phyloP scores from a whole-genome alignment of 1,139 yeast genomes.

The Pichia norvegensis region DNA sequence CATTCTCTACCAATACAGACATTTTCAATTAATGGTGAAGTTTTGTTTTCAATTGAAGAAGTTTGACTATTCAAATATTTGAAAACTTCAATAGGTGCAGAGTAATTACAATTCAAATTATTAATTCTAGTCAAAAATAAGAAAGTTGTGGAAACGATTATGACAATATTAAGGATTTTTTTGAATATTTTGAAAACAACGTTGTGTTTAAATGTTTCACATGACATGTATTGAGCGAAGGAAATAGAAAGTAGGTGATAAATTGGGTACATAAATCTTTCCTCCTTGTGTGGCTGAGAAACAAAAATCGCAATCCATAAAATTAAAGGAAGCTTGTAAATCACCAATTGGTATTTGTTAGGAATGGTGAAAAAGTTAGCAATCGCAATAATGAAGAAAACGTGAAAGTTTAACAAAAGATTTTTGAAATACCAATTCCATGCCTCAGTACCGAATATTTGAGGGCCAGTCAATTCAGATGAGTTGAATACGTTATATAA shows the following conservation, averaged over 20 bases:
- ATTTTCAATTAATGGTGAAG: conserved; percentile 30
- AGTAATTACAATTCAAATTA: conserved; percentile 50
- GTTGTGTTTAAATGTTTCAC: conserved; percentile 8
- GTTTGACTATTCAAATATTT: conserved; percentile 21
- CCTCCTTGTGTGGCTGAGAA: conserved; percentile 87
- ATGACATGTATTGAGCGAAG: conserved; percentile 45
- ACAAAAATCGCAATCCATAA: conserved; percentile 65
- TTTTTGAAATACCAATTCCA: conserved; percentile 64
- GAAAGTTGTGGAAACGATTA: conserved; percentile 1
- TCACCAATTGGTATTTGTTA: conserved; percentile 22
- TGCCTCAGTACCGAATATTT: conserved; percentile 88
- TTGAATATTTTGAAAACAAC: conserved; percentile 6
- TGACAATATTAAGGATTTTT: conserved; percentile 6
- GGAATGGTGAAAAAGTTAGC: conserved; percentile 14
- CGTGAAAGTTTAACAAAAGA: conserved; percentile 64
- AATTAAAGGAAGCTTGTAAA: conserved; percentile 35
- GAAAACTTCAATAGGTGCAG: conserved; percentile 50
- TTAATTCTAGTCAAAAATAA: conserved; percentile 28
- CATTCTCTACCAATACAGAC: conserved; percentile 91
- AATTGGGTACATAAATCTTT: conserved; percentile 79
- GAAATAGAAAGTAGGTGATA: conserved; percentile 61
- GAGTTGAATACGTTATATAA: conserved; percentile 75
- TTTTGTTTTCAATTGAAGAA: conserved; percentile 7
- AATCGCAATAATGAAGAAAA: conserved; percentile 42
- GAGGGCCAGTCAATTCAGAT: conserved; percentile 68